These are phyloP conservation scores for Musa beccarii DNA, from an alignment of 176 grass and related monocot genomes.

Conservation along the genomic window DNA sequence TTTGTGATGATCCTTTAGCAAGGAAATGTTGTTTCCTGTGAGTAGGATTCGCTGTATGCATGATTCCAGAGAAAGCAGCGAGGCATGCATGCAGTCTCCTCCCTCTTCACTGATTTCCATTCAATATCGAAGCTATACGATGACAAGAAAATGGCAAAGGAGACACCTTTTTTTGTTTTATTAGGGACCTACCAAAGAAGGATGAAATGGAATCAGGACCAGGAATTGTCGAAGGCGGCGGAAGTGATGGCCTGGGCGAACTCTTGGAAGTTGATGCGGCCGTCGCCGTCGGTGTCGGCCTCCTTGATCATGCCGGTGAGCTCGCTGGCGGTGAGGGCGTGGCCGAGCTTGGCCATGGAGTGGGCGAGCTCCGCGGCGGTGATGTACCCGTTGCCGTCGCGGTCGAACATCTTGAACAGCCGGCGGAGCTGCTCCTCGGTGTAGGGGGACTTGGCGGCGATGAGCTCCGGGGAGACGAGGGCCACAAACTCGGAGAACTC, in stretches of 20 bases:
- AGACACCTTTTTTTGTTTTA: neutral
- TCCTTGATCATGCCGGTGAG: conserved; percentile 97
- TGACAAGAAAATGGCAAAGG: too few relatives aligned
- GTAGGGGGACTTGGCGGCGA: conserved; percentile 56
- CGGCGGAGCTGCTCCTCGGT: conserved; percentile 67
- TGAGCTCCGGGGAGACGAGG: conserved; percentile 62
- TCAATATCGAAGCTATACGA: too few relatives aligned
- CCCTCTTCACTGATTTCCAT: too few relatives aligned
- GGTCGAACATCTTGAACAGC: conserved; percentile 72
- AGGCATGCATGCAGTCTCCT: too few relatives aligned
- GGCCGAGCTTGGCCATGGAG: conserved; percentile 82
- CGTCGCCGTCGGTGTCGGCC: conserved; percentile 82
- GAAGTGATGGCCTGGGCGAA: conserved; percentile 86
- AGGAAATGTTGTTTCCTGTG: too few relatives aligned
- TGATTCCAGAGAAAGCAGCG: too few relatives aligned
- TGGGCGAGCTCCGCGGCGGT: conserved; percentile 94
- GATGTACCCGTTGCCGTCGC: conserved; percentile 89
- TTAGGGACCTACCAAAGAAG: neutral
- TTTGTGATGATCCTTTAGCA: too few relatives aligned
- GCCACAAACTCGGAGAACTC: conserved; percentile 94
- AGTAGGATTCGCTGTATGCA: too few relatives aligned
- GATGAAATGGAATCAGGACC: conserved; percentile 32
- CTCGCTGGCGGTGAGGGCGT: conserved; percentile 73
- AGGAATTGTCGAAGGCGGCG: conserved; percentile 72
- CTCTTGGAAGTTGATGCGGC: conserved; percentile 72